Evolutionary conservation across 1,284 basidiomycete genomes (phyloP).

Genomic region (Vanrija humicola): DNA sequence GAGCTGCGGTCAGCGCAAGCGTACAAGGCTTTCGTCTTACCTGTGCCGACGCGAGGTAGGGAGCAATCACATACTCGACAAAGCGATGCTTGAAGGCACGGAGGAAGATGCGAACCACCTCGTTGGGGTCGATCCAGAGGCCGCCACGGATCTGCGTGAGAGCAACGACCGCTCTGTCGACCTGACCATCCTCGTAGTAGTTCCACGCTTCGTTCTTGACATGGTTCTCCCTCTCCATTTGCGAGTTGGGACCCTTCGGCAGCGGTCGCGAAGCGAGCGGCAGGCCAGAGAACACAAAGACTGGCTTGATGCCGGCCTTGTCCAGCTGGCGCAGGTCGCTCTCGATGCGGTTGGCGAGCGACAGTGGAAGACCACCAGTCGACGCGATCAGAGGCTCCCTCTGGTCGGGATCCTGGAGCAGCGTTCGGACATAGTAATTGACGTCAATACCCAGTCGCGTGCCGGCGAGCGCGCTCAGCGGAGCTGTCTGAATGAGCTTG

Average conservation of each 20-base stretch:
- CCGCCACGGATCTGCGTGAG: slow-evolving; percentile 68
- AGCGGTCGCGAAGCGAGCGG: slow-evolving; percentile 52
- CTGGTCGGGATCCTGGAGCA: slow-evolving; percentile 68
- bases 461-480: slow-evolving; percentile 78
- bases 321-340: slow-evolving; percentile 85
- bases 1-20: slow-evolving; percentile 55
- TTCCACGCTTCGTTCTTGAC: slow-evolving; percentile 70
- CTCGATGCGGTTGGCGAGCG: slow-evolving; percentile 81
- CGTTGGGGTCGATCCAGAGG: slow-evolving; percentile 62
- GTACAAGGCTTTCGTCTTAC: slow-evolving; percentile 50
- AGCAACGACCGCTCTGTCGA: slow-evolving; percentile 75
- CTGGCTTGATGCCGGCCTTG: slow-evolving; percentile 88
- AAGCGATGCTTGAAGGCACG: slow-evolving; percentile 91
- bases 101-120: slow-evolving; percentile 86
- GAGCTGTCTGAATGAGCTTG: slow-evolving; percentile 77
- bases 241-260: slow-evolving; percentile 66
- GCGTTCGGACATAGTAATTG: slow-evolving; percentile 76
- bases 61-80: slow-evolving; percentile 93
- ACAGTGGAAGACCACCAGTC: slow-evolving; percentile 86
- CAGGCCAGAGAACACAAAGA: slow-evolving; percentile 93
- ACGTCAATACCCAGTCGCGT: slow-evolving; percentile 97
- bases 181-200: slow-evolving; percentile 82
- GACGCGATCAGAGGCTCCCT: slow-evolving; percentile 89
- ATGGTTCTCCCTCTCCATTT: slow-evolving; percentile 36
- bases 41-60: slow-evolving; percentile 91